These are phyloP conservation scores for Phialemonium atrogriseum DNA, from an alignment of 2,329 filamentous ascomycete genomes.

Conservation along the genomic window DNA sequence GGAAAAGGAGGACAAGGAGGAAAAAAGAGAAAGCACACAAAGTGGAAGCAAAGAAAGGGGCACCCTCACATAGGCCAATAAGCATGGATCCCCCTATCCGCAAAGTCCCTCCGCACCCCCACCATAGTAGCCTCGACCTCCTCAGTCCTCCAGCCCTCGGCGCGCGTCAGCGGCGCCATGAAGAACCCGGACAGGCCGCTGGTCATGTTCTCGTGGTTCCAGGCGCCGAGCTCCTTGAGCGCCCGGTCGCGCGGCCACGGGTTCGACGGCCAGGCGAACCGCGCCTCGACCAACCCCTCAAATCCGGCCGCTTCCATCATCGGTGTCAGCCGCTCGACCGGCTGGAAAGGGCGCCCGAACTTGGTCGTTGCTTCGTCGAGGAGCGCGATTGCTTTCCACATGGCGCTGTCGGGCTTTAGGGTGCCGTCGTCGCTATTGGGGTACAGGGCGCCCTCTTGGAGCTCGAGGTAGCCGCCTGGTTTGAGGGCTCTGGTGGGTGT, in stretches of 20 bases:
- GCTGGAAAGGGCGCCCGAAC: neutral
- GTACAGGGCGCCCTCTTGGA: slow-evolving; percentile 1
- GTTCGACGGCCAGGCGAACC: neutral
- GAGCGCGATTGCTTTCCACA: neutral
- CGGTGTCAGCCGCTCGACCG: neutral
- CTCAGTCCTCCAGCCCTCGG: neutral
- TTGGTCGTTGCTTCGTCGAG: neutral
- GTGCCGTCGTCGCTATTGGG: neutral
- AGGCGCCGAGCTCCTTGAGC: slow-evolving; percentile 5
- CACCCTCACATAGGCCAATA: slow-evolving; percentile 3
- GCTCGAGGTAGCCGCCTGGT: slow-evolving; percentile 1
- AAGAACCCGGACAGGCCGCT: neutral
- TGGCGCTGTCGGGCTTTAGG: neutral
- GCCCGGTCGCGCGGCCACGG: slow-evolving; percentile 20
- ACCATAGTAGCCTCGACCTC: slow-evolving; percentile 3
- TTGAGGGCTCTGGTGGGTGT: neutral
- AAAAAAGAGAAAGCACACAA: too few species aligned
- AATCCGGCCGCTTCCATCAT: neutral
- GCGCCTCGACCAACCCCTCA: neutral
- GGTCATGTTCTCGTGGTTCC: neutral
- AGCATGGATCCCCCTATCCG: neutral
- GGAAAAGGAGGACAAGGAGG: too few species aligned
- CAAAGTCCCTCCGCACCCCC: slow-evolving; percentile 1
- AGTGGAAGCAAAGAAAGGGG: neutral
- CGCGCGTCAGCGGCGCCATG: slow-evolving; percentile 3